Base-by-base conservation (phyloP, 371 early-diverging fungal genomes). In the Sporodiniella umbellata region DNA sequence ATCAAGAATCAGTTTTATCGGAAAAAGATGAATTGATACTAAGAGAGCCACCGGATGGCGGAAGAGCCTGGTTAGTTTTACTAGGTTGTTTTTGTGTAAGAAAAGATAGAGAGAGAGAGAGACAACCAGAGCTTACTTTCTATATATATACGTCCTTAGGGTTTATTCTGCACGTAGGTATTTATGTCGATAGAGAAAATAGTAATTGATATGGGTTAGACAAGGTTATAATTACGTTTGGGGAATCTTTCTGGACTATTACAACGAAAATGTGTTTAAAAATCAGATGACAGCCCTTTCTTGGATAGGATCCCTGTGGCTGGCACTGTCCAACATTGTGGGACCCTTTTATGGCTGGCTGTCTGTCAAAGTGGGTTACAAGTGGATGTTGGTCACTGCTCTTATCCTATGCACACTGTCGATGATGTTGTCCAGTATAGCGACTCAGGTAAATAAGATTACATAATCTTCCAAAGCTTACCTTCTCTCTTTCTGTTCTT, bases 361-460 rank as follows among this genome's bases (percentile, higher is more conserved):
- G 42, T 76, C 76, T 17, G 72, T 75, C 21, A 68, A 63, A 26
- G 53, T 72, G 17, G 86, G 85, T 4, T 77, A 79, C 53, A 72
- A 71, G 43, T 62, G 73, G 51, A 72, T 81, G 35, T 59, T 81
- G 11, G 64, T 67, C 38, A 52, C 65, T 12, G 83, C 80, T 4
- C 45, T 65, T 21, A 51, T 83, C 17, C 64, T 72, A 22, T 75
- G 72, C 25, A 65, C 80, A 0, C 52, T 73, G 4, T 78, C 81
- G 1, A 60, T 85, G 23, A 69, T 87, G 39, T 51, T 87, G 15
- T 87, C 87, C 3, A 82, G 83, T 21, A 76, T 85, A 53, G 66
- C 79, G 8, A 74, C 62, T 5, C 55, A 83, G 52, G 74, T 85
- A 22, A 80, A 72, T 70, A 70, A 81, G 12, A 19, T n/a, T n/a